Conservation (phyloP, 257 asterid species). For the Sherardia arvensis region DNA sequence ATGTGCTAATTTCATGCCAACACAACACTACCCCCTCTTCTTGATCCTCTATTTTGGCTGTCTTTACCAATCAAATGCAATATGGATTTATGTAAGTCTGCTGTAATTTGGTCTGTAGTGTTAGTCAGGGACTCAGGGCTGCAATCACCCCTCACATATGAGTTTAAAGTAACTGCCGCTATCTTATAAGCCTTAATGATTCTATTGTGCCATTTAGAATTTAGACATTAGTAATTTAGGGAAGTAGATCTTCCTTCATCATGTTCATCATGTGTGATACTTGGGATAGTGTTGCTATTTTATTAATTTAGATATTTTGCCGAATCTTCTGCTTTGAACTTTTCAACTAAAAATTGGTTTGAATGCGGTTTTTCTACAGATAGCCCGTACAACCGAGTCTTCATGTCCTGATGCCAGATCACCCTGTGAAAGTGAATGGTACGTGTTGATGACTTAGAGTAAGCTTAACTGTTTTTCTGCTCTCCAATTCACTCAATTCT, state of each 20-base stretch:
- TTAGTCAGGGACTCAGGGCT: background rate
- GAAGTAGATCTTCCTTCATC: background rate
- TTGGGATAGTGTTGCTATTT: background rate
- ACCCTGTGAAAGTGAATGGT: slow-evolving; percentile 28
- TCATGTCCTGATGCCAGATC: slow-evolving; percentile 22
- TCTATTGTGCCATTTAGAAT: background rate
- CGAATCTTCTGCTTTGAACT: background rate
- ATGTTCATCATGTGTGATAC: background rate
- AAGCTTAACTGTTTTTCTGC: background rate
- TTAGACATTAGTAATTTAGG: background rate
- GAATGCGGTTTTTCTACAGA: slow-evolving; percentile 27
- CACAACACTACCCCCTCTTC: background rate
- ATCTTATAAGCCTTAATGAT: background rate
- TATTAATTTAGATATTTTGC: slow-evolving; percentile 7
- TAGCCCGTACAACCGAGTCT: slow-evolving; percentile 13
- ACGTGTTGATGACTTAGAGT: slow-evolving; percentile 6
- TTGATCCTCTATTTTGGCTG: background rate
- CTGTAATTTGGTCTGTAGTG: background rate
- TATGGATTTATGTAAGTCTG: background rate
- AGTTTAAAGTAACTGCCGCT: background rate
- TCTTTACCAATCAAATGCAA: background rate
- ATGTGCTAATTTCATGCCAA: background rate
- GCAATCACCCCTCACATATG: background rate
- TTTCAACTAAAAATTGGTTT: slow-evolving; percentile 10
- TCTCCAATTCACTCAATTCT: background rate